Evolutionary conservation across 768 basidiomycete species (phyloP).

Genomic region (Termitomyces titanicus): DNA sequence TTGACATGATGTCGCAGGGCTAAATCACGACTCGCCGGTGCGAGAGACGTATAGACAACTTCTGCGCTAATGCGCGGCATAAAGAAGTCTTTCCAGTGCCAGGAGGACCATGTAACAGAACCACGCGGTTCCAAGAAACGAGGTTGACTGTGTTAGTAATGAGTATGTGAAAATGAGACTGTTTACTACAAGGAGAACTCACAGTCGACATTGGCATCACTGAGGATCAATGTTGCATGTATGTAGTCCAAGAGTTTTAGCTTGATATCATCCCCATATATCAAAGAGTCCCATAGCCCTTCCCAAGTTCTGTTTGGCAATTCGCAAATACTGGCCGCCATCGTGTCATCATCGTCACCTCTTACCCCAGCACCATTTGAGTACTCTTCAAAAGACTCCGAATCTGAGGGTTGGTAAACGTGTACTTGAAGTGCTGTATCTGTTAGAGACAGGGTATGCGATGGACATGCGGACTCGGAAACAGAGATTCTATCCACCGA

Average conservation of each 20-base stretch:
- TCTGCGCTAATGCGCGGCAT: constrained; percentile 93
- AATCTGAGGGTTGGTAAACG: constrained; percentile 78
- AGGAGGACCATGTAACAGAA: constrained; percentile 93
- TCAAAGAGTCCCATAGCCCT: constrained; percentile 89
- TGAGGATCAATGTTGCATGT: constrained; percentile 89
- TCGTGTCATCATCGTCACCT: constrained; percentile 71
- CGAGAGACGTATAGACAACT: constrained; percentile 86
- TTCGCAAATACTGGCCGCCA: constrained; percentile 87
- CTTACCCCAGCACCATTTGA: constrained; percentile 47
- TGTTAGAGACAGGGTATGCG: constrained; percentile 46
- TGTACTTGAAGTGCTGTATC: constrained; percentile 75
- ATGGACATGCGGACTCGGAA: constrained; percentile 66
- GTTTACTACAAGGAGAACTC: constrained; percentile 25
- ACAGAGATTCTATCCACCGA: constrained; percentile 76
- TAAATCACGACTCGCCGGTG: constrained; percentile 50
- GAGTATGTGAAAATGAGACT: neutral
- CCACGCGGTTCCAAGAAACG: constrained; percentile 93
- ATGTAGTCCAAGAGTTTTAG: constrained; percentile 89
- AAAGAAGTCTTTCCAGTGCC: constrained; percentile 97
- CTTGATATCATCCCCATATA: constrained; percentile 85
- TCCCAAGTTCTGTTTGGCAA: constrained; percentile 83
- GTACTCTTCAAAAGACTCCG: constrained; percentile 72
- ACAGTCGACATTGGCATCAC: constrained; percentile 86
- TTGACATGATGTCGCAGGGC: neutral
- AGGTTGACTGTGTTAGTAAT: constrained; percentile 62